phyloP scores from a whole-genome alignment of 305 asterid species.

The Solanum hybrid region DNA sequence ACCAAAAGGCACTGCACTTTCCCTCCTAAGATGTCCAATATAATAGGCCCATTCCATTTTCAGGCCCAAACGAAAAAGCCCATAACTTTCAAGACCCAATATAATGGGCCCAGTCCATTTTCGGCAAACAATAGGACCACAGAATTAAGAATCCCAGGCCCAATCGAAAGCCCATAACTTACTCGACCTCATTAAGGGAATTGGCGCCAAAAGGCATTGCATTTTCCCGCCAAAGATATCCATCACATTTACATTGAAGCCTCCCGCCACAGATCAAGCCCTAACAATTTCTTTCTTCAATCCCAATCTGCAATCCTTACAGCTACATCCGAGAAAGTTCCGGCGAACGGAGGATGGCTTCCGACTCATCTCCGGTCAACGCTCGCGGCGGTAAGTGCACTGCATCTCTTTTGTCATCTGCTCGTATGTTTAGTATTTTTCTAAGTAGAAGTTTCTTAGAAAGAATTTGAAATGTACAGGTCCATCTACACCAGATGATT shows the following conservation, averaged over 20 bases:
- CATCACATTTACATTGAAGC: neutral
- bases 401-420: neutral
- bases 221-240: constrained; percentile 32
- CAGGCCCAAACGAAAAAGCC: neutral
- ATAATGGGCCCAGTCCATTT: neutral
- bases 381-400: constrained; percentile 33
- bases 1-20: constrained; percentile 15
- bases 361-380: constrained; percentile 62
- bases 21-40: constrained; percentile 25
- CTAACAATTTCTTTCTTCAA: neutral
- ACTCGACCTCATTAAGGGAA: neutral
- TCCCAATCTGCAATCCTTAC: neutral
- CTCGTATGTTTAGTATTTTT: neutral
- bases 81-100: neutral
- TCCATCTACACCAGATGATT: constrained; percentile 62
- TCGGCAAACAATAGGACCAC: neutral
- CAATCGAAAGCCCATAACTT: neutral
- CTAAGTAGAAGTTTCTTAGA: neutral
- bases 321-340: neutral
- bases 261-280: neutral
- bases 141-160: neutral
- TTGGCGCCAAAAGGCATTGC: constrained; percentile 26
- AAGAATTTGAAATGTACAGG: constrained; percentile 26
- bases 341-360: constrained; percentile 43
- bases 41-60: neutral